A percentile compares a stretch with the other conserved stretches of the same genome.
Conservation (phyloP, 257 asterid genomes). For the Ocimum tenuiflorum region DNA sequence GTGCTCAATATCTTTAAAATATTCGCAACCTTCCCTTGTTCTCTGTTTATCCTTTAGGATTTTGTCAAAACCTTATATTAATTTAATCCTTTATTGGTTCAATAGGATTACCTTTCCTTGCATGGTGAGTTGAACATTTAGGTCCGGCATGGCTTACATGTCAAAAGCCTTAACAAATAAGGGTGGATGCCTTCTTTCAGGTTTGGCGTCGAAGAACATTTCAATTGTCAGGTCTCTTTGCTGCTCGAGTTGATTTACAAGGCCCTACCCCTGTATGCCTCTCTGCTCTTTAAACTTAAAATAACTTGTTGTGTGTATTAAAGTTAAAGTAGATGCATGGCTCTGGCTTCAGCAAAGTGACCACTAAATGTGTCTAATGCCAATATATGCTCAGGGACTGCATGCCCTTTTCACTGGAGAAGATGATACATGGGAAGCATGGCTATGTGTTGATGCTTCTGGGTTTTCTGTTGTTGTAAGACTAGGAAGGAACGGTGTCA, state of each 20-base stretch:
- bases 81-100: not conserved
- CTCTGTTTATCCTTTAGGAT: slow-evolving; percentile 4
- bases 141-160: slow-evolving; percentile 2
- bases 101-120: slow-evolving; percentile 1
- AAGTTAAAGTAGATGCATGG: not conserved
- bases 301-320: not conserved
- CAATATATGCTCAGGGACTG: slow-evolving; percentile 45
- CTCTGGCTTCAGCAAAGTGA: slow-evolving; percentile 20
- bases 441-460: slow-evolving; percentile 75
- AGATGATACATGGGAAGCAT: slow-evolving; percentile 98
- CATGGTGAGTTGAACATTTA: not conserved
- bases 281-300: slow-evolving; percentile 14
- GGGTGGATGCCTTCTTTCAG: slow-evolving; percentile 35
- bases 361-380: not conserved
- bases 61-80: slow-evolving; percentile 1
- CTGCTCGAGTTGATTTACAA: slow-evolving; percentile 96
- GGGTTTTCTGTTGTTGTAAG: slow-evolving; percentile 58
- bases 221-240: slow-evolving; percentile 96
- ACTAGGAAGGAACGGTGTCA: slow-evolving; percentile 46
- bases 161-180: slow-evolving; percentile 9
- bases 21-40: slow-evolving; percentile 2
- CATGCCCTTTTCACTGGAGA: slow-evolving; percentile 93
- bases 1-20: not conserved
- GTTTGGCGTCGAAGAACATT: slow-evolving; percentile 95
- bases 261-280: slow-evolving; percentile 78